phyloP scores from a whole-genome alignment of 345 rosid genomes.

The Eutrema japonicum region DNA sequence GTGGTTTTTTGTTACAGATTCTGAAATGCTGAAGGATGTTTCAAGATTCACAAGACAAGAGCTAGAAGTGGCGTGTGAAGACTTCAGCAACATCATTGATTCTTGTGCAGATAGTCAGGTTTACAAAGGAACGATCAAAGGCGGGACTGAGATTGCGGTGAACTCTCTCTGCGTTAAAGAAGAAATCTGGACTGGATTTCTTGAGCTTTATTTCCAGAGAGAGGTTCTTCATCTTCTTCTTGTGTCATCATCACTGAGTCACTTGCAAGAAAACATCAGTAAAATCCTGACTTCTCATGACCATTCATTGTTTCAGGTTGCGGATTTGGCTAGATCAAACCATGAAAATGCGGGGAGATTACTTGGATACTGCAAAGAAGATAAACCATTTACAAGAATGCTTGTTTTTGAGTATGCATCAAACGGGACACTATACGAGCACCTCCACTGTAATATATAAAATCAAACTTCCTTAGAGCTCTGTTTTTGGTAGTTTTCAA shows the following conservation, averaged over 20 bases:
- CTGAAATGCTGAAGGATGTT: constrained; percentile 81
- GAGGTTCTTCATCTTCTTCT: constrained; percentile 59
- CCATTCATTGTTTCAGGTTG: constrained; percentile 63
- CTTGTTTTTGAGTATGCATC: constrained; percentile 96
- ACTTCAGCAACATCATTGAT: constrained; percentile 95
- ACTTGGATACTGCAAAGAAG: constrained; percentile 88
- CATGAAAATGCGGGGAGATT: constrained; percentile 81
- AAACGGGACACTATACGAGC: constrained; percentile 92
- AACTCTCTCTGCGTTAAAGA: constrained; percentile 82
- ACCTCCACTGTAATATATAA: constrained; percentile 83
- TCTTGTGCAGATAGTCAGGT: constrained; percentile 85
- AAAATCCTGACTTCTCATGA: background rate
- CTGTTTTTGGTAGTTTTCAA: background rate
- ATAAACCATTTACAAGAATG: constrained; percentile 86
- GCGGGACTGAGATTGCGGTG: constrained; percentile 92
- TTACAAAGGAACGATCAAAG: constrained; percentile 84
- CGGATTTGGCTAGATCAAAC: constrained; percentile 86
- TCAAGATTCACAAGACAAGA: constrained; percentile 83
- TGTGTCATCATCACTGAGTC: background rate
- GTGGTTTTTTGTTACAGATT: constrained; percentile 52
- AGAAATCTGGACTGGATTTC: constrained; percentile 88
- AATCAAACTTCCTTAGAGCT: constrained; percentile 29
- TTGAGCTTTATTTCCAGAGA: constrained; percentile 85
- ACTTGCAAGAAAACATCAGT: background rate
- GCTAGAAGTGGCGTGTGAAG: constrained; percentile 98